These are phyloP conservation scores for Xylaria sp. DNA, from an alignment of 2,329 filamentous ascomycete genomes.

Conservation along the genomic window DNA sequence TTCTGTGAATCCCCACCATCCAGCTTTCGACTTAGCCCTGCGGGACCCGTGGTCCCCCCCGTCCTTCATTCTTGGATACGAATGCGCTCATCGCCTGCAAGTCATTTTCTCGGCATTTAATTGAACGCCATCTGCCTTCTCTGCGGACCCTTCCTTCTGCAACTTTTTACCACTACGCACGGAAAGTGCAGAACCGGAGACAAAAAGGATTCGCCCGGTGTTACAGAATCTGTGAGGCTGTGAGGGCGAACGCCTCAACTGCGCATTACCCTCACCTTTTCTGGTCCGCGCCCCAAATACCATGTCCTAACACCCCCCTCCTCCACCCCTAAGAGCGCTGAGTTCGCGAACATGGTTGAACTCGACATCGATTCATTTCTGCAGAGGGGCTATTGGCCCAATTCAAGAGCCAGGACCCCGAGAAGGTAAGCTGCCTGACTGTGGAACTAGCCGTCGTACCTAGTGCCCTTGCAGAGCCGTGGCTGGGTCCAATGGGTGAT, in stretches of 20 bases:
- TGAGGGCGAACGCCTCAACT: constrained; percentile 22
- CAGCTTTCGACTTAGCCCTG: background rate
- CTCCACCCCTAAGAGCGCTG: constrained; percentile 12
- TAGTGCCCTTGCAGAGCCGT: too few relatives aligned
- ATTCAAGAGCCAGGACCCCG: constrained; percentile 31
- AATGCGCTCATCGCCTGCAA: constrained; percentile 5
- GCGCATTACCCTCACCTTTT: constrained; percentile 18
- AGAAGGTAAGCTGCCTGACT: constrained; percentile 31
- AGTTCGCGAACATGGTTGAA: constrained; percentile 32
- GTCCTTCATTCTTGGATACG: constrained; percentile 8
- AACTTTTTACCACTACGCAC: background rate
- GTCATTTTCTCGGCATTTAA: constrained; percentile 2
- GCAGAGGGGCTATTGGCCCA: constrained; percentile 37
- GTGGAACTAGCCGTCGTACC: constrained; percentile 10
- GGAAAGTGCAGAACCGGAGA: constrained; percentile 15
- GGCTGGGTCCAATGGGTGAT: background rate
- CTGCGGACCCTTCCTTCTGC: constrained; percentile 6
- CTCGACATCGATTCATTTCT: constrained; percentile 34
- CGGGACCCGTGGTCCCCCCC: constrained; percentile 3
- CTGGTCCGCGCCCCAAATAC: constrained; percentile 16
- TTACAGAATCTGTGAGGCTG: constrained; percentile 24
- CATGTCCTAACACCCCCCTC: constrained; percentile 28
- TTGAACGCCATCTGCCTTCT: background rate
- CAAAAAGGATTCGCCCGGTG: constrained; percentile 7
- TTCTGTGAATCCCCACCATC: background rate